Base-by-base conservation (phyloP, 495 filamentous ascomycete genomes). In the Annulohypoxylon stygium region DNA sequence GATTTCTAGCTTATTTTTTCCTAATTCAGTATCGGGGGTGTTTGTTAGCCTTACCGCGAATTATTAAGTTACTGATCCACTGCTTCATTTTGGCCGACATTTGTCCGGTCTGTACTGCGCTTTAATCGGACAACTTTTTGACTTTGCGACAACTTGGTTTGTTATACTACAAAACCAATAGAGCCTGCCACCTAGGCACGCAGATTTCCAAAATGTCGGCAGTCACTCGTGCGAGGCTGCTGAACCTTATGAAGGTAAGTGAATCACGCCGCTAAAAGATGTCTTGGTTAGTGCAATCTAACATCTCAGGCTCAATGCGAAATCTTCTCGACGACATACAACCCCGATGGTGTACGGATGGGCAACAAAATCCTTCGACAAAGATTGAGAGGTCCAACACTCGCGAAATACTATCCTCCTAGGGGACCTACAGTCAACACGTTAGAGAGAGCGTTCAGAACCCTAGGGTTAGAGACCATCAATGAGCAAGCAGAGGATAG, bases 341-440 rank as follows among this genome's bases (percentile, higher is more conserved):
- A 99, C 82, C 96, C 96, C 11, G 84, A 91, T 30, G 82, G 90
- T 67, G 79, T 91, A 63, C 92, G 96, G 71, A 87, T 92, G 48
- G 96, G 96, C 70, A 97, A 93, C 83, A 95, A 94, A 78, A 84
- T 98, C 74, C 85, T 99, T 45, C 91, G 94, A 72, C 91, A 97
- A 79, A 88, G 93, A 67, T 85, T 98, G 33, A 88, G 86, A 71
- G 96, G 96, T 7, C 92, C 93, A 23, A 75, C 92, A 0, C 82
- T 97, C 58, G 90, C 89, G 18, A 85, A 91, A 66, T 99, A 97
- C 85, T 99, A 99, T 79, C 95, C 96, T 0, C 88, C 88, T 34
- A 89, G 88, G 65, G 83, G 90, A 3, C 88, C 89, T 3, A 92
- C 91, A 2, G 84, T 93, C 51, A 86, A 86, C 62, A 91, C 95